Evolutionary conservation across 2,329 filamentous ascomycete species (phyloP).

Genomic region (Colletotrichum sp.): DNA sequence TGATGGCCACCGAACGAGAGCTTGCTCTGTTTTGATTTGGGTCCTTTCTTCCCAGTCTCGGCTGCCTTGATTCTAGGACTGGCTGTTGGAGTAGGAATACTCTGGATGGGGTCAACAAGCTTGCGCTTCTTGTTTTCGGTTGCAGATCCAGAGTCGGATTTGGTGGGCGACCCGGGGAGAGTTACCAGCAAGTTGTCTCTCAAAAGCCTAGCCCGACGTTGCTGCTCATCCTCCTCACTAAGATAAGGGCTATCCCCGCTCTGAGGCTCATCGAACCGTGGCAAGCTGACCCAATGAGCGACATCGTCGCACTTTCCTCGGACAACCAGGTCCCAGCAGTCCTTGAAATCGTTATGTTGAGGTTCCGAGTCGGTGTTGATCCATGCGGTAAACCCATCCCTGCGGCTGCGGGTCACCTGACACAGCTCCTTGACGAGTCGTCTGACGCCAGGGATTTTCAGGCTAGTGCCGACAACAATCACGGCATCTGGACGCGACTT

Average conservation of each 20-base stretch:
- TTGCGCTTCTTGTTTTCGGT: slow-evolving; percentile 43
- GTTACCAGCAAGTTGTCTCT: slow-evolving; percentile 46
- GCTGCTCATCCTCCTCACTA: slow-evolving; percentile 47
- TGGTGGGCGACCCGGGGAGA: slow-evolving; percentile 32
- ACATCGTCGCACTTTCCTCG: slow-evolving; percentile 88
- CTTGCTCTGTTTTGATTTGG: slow-evolving; percentile 56
- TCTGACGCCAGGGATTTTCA: slow-evolving; percentile 93
- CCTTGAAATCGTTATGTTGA: slow-evolving; percentile 81
- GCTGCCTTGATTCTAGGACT: slow-evolving; percentile 55
- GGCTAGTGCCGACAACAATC: slow-evolving; percentile 91
- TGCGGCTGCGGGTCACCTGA: slow-evolving; percentile 79
- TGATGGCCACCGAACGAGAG: slow-evolving; percentile 45
- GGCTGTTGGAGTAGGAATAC: slow-evolving; percentile 63
- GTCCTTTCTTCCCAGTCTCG: slow-evolving; percentile 41
- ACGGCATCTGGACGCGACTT: slow-evolving; percentile 87
- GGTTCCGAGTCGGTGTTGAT: slow-evolving; percentile 91
- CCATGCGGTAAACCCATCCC: slow-evolving; percentile 89
- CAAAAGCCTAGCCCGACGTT: slow-evolving; percentile 38
- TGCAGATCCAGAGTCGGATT: slow-evolving; percentile 29
- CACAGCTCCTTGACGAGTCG: slow-evolving; percentile 92
- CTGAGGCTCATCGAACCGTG: slow-evolving; percentile 63
- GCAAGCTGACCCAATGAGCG: slow-evolving; percentile 71
- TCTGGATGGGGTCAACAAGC: slow-evolving; percentile 46
- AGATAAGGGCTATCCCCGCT: slow-evolving; percentile 53
- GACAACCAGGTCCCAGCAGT: slow-evolving; percentile 92